A percentile compares a stretch with the other conserved stretches of the same genome.
These are phyloP conservation scores for Triticum timopheevii DNA, from an alignment of 176 grass and related monocot genomes.

Conservation along the genomic window DNA sequence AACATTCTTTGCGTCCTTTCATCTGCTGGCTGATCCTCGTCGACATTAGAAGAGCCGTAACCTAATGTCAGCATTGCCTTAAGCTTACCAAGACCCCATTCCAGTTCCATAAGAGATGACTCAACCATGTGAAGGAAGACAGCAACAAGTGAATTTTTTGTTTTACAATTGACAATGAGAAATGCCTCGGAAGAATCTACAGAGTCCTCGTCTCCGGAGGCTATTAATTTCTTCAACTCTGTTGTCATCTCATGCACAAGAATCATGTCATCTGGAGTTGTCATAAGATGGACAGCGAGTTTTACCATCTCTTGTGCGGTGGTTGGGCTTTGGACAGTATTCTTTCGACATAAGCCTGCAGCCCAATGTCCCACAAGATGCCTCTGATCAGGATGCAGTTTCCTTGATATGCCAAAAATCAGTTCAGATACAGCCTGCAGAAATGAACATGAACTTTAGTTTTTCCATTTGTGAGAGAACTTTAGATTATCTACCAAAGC, in stretches of 20 bases:
- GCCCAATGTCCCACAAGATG: slow-evolving; percentile 64
- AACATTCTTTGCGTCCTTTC: slow-evolving; percentile 43
- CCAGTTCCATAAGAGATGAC: slow-evolving; percentile 73
- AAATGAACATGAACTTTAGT: slow-evolving; percentile 38
- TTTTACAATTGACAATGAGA: slow-evolving; percentile 65
- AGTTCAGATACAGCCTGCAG: slow-evolving; percentile 65
- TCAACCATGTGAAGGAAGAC: slow-evolving; percentile 63
- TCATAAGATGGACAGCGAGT: slow-evolving; percentile 50
- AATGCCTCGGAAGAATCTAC: slow-evolving; percentile 50
- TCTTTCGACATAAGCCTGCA: slow-evolving; percentile 39
- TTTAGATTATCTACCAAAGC: slow-evolving; percentile 11
- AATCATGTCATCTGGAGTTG: slow-evolving; percentile 62
- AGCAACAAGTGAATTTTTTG: slow-evolving; percentile 54
- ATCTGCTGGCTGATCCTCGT: slow-evolving; percentile 44
- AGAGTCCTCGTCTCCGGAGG: slow-evolving; percentile 43
- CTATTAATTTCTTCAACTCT: slow-evolving; percentile 48
- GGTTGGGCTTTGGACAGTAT: slow-evolving; percentile 49
- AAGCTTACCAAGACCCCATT: slow-evolving; percentile 64
- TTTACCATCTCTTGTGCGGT: slow-evolving; percentile 47
- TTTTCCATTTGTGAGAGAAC: not conserved
- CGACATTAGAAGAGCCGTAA: slow-evolving; percentile 38
- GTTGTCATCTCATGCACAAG: slow-evolving; percentile 53
- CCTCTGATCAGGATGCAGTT: slow-evolving; percentile 53
- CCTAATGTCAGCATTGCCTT: slow-evolving; percentile 51
- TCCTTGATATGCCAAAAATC: slow-evolving; percentile 57